Evolutionary conservation across 257 asterid genomes (phyloP).

Genomic region (Jaltomata sinuosa): DNA sequence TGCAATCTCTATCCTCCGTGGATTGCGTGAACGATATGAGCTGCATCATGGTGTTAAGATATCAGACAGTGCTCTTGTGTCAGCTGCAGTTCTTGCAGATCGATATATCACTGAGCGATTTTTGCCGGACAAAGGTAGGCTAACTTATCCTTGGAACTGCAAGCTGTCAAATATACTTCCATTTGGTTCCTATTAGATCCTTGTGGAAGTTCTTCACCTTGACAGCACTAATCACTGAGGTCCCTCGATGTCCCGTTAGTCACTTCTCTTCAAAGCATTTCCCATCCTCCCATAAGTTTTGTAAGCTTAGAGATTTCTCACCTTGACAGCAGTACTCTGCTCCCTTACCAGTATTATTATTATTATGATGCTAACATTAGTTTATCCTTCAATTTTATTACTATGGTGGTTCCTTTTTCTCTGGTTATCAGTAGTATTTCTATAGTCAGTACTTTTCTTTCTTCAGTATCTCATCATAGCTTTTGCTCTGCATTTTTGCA

Average conservation of each 20-base stretch:
- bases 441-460: not conserved
- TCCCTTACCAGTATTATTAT: too few species aligned
- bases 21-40: constrained; percentile 89
- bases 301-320: not conserved
- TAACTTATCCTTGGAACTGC: not conserved
- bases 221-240: not conserved
- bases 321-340: not conserved
- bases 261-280: not conserved
- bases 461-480: too few species aligned
- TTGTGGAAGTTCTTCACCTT: not conserved
- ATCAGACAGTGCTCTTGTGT: constrained; percentile 86
- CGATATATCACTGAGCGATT: constrained; percentile 87
- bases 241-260: not conserved
- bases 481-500: too few species aligned
- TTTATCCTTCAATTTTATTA: too few species aligned
- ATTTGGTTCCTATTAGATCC: not conserved
- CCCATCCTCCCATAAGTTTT: not conserved
- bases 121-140: constrained; percentile 85
- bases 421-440: not conserved
- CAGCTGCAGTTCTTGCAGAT: constrained; percentile 82
- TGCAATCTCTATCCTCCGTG: constrained; percentile 85
- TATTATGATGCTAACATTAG: not conserved
- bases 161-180: not conserved
- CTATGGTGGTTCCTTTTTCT: too few species aligned
- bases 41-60: constrained; percentile 91